A percentile compares a stretch with the other conserved stretches of the same genome.
These are phyloP conservation scores for Eimeria acervulina DNA, from an alignment of 169 alveolate genomes.

Conservation along the genomic window DNA sequence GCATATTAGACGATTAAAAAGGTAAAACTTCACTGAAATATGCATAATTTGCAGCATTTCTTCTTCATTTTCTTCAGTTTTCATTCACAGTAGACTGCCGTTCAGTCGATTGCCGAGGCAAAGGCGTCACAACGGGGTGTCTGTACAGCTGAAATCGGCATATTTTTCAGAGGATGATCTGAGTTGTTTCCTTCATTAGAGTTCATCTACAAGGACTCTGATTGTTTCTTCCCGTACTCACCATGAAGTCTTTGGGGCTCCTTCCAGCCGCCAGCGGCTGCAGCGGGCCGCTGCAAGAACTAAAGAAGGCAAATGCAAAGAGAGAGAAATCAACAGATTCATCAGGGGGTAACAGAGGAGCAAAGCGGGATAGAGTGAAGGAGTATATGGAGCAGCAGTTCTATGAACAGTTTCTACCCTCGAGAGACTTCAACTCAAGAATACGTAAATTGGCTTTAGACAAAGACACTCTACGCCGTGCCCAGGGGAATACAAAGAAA, in stretches of 20 bases:
- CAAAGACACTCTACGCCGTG: neutral
- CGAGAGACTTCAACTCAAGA: constrained; percentile 10
- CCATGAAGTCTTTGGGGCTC: neutral
- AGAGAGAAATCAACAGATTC: neutral
- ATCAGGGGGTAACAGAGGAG: neutral
- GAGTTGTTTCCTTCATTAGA: neutral
- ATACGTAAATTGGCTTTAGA: constrained; percentile 14
- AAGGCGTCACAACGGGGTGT: neutral
- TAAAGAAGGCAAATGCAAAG: neutral
- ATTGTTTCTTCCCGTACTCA: neutral
- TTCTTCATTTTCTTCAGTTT: neutral
- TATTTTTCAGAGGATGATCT: neutral
- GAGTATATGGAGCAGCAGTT: constrained; percentile 76
- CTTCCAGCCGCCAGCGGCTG: neutral
- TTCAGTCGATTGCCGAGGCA: neutral
- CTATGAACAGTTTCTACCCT: constrained; percentile 65
- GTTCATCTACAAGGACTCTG: neutral
- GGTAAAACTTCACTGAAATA: neutral
- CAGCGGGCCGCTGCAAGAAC: constrained; percentile 3
- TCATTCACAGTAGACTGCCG: too few species aligned
- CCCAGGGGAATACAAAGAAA: neutral
- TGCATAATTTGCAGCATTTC: neutral
- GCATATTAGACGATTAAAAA: neutral
- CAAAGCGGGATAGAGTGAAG: constrained; percentile 18
- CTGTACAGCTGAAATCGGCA: neutral